Evolutionary conservation across 75 land plant species (phyloP).

Genomic region (Pinus taeda): DNA sequence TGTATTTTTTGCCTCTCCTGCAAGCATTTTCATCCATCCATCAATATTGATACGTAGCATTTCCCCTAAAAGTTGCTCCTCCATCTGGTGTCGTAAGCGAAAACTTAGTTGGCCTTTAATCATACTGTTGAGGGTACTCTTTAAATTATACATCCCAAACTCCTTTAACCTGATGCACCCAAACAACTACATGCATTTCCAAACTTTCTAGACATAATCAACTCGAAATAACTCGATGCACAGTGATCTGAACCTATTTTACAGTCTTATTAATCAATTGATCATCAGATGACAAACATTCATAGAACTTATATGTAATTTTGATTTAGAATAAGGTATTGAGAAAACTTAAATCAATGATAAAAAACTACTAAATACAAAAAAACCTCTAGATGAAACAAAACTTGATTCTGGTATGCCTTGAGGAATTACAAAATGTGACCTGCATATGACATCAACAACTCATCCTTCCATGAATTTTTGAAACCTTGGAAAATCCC

Average conservation of each 20-base stretch:
- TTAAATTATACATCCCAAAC: too few relatives aligned
- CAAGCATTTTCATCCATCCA: too few relatives aligned
- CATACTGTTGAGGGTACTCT: too few relatives aligned
- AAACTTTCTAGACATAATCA: conserved; percentile 18
- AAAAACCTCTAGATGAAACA: conserved; percentile 5
- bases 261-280: conserved; percentile 87
- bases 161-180: not conserved
- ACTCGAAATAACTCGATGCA: conserved; percentile 52
- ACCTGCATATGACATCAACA: conserved; percentile 58
- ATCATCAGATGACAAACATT: conserved; percentile 81
- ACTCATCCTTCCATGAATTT: conserved; percentile 54
- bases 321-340: conserved; percentile 67
- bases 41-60: too few relatives aligned
- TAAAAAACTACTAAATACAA: too few relatives aligned
- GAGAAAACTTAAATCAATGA: conserved; percentile 70
- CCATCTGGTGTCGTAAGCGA: too few relatives aligned
- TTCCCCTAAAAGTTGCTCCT: too few relatives aligned
- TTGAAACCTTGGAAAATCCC: conserved; percentile 88
- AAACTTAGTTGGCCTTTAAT: too few relatives aligned
- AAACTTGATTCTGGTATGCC: conserved; percentile 34
- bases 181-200: not conserved
- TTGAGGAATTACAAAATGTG: conserved; percentile 72
- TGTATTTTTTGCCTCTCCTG: too few relatives aligned
- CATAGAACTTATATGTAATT: conserved; percentile 58
- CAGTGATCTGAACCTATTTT: conserved; percentile 84